Evolutionary conservation across 371 early-diverging fungal genomes (phyloP).

Genomic region (Mortierella polycephala): DNA sequence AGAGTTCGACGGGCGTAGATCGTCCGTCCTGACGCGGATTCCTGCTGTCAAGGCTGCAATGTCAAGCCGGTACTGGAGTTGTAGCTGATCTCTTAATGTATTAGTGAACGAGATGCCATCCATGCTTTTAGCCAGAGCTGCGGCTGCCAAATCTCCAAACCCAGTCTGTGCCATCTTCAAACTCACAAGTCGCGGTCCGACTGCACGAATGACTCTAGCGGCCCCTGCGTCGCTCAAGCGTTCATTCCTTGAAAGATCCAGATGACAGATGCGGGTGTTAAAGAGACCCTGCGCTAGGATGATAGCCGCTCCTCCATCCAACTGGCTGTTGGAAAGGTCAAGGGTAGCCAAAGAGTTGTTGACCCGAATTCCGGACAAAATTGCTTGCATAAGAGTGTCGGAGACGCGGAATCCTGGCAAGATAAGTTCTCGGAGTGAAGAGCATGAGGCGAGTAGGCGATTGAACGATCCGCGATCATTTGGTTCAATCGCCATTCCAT

Average conservation of each 20-base stretch:
- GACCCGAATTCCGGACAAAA: slow-evolving; percentile 23
- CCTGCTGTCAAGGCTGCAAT: slow-evolving; percentile 36
- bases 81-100: slow-evolving; percentile 28
- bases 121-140: slow-evolving; percentile 45
- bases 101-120: slow-evolving; percentile 38
- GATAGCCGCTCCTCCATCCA: slow-evolving; percentile 38
- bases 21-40: slow-evolving; percentile 11
- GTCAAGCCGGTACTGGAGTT: slow-evolving; percentile 41
- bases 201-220: slow-evolving; percentile 38
- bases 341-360: slow-evolving; percentile 19
- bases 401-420: slow-evolving; percentile 33
- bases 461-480: slow-evolving; percentile 25
- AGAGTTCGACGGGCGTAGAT: not conserved
- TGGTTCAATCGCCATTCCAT: slow-evolving; percentile 20
- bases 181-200: slow-evolving; percentile 36
- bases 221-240: slow-evolving; percentile 29
- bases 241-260: slow-evolving; percentile 47
- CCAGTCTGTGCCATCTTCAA: slow-evolving; percentile 50
- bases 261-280: slow-evolving; percentile 33
- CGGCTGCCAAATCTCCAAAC: slow-evolving; percentile 40
- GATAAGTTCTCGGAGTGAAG: slow-evolving; percentile 26
- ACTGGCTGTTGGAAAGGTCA: slow-evolving; percentile 31
- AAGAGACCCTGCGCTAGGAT: slow-evolving; percentile 40
- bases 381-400: slow-evolving; percentile 28
- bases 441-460: slow-evolving; percentile 30